phyloP scores from a whole-genome alignment of 2,329 filamentous ascomycete genomes.

The Pseudogymnoascus sp. region DNA sequence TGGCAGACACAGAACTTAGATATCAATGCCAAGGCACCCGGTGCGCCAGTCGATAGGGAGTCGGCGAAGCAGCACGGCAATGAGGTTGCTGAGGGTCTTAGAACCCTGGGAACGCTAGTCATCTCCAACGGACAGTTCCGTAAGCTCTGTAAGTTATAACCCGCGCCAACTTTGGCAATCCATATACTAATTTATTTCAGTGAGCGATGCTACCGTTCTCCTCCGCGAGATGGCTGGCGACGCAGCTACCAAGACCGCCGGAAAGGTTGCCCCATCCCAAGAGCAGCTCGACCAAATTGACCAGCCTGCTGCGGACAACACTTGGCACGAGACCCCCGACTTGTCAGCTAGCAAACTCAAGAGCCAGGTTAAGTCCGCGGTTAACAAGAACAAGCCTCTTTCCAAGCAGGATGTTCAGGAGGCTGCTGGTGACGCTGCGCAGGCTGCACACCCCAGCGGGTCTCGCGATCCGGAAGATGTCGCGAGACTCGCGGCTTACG shows the following conservation, averaged over 20 bases:
- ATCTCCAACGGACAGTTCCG: conserved; percentile 96
- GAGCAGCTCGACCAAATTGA: conserved; percentile 75
- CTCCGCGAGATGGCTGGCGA: conserved; percentile 89
- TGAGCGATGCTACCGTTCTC: conserved; percentile 74
- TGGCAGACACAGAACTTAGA: conserved; percentile 81
- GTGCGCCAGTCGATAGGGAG: conserved; percentile 66
- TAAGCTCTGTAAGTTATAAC: conserved; percentile 43
- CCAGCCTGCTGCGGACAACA: conserved; percentile 78
- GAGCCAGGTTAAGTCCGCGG: conserved; percentile 57
- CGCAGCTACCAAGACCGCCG: conserved; percentile 72
- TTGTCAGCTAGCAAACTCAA: conserved; percentile 64
- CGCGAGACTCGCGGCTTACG: conserved; percentile 40
- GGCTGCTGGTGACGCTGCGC: conserved; percentile 50
- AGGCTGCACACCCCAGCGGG: conserved; percentile 50
- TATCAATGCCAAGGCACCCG: conserved; percentile 53
- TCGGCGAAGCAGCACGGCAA: conserved; percentile 76
- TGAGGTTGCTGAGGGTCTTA: conserved; percentile 74
- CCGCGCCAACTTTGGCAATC: background rate
- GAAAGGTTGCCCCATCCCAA: conserved; percentile 68
- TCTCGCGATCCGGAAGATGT: conserved; percentile 51
- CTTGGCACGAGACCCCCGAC: conserved; percentile 84
- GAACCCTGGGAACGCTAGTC: conserved; percentile 80
- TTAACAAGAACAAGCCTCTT: conserved; percentile 47
- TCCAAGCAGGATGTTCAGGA: conserved; percentile 54
- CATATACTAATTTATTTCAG: conserved; percentile 28